These are phyloP conservation scores for Erysiphe pulchra DNA, from an alignment of 2,329 filamentous ascomycete genomes.

Conservation along the genomic window DNA sequence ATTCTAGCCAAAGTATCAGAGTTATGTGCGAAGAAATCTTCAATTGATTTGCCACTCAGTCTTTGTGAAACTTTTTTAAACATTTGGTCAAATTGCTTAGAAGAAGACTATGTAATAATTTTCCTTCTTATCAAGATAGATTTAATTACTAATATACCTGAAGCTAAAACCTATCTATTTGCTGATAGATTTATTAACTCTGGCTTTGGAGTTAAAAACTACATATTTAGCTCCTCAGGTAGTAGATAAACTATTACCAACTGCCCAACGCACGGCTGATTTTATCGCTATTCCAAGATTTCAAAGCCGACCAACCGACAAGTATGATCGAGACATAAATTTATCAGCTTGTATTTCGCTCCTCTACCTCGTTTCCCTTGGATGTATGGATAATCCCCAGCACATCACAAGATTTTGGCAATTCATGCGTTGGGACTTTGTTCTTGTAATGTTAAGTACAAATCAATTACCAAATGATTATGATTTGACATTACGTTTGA, in stretches of 20 bases:
- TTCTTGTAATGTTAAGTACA: slow-evolving; percentile 38
- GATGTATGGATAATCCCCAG: slow-evolving; percentile 20
- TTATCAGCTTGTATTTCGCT: slow-evolving; percentile 37
- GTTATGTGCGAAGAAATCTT: slow-evolving; percentile 23
- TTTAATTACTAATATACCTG: not conserved
- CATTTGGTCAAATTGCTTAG: slow-evolving; percentile 41
- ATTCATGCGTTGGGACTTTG: slow-evolving; percentile 36
- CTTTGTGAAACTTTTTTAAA: slow-evolving; percentile 37
- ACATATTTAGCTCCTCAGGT: slow-evolving; percentile 31
- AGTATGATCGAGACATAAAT: slow-evolving; percentile 30
- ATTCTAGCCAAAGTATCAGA: slow-evolving; percentile 41
- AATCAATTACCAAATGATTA: slow-evolving; percentile 40
- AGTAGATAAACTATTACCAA: slow-evolving; percentile 27
- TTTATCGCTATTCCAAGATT: slow-evolving; percentile 21
- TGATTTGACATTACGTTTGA: slow-evolving; percentile 33
- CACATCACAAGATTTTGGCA: slow-evolving; percentile 32
- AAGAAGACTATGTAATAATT: slow-evolving; percentile 23
- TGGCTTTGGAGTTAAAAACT: slow-evolving; percentile 36
- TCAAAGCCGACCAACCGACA: slow-evolving; percentile 18
- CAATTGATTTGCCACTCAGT: slow-evolving; percentile 28
- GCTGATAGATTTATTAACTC: slow-evolving; percentile 35
- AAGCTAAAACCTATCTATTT: slow-evolving; percentile 37
- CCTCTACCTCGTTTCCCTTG: slow-evolving; percentile 35
- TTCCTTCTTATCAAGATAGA: not conserved
- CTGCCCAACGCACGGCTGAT: slow-evolving; percentile 30